Percentiles rank a stretch among this genome's conserved stretches.
Conservation (phyloP, 805 yeast genomes). For the Pichia cabralensis region DNA sequence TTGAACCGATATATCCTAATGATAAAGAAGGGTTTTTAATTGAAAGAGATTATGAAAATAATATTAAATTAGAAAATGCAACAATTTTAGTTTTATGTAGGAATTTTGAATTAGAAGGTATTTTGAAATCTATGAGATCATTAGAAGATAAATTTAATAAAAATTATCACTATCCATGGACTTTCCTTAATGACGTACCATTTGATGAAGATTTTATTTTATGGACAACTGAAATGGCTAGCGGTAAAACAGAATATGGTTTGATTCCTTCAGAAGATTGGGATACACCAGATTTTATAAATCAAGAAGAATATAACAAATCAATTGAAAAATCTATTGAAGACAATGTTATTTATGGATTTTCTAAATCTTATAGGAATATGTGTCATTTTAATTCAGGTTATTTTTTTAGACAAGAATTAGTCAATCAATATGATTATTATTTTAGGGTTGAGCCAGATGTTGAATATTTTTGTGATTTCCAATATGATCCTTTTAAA, state of each 20-base stretch:
- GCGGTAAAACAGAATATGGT: constrained; percentile 61
- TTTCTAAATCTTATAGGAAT: constrained; percentile 63
- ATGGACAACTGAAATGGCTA: constrained; percentile 50
- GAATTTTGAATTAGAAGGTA: constrained; percentile 68
- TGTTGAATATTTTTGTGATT: constrained; percentile 81
- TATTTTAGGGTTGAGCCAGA: constrained; percentile 96
- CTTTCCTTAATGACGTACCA: constrained; percentile 66
- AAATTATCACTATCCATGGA: constrained; percentile 65
- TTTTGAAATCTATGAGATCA: constrained; percentile 65
- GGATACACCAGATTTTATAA: constrained; percentile 68
- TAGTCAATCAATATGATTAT: constrained; percentile 67
- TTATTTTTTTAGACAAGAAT: constrained; percentile 70
- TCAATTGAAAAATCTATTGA: constrained; percentile 35
- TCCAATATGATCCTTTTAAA: constrained; percentile 78
- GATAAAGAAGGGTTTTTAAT: background rate
- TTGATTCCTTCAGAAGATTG: constrained; percentile 60
- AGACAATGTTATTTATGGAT: constrained; percentile 52
- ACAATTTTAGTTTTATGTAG: constrained; percentile 81
- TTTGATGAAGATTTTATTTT: constrained; percentile 54
- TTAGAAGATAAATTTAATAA: constrained; percentile 67
- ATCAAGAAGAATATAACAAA: constrained; percentile 42
- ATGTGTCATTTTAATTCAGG: constrained; percentile 97
- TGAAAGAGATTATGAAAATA: background rate
- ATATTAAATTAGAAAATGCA: constrained; percentile 59
- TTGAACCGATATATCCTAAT: constrained; percentile 21